These are phyloP conservation scores for Ophioceras dolichostomum DNA, from an alignment of 2,329 filamentous ascomycete species.

Conservation along the genomic window DNA sequence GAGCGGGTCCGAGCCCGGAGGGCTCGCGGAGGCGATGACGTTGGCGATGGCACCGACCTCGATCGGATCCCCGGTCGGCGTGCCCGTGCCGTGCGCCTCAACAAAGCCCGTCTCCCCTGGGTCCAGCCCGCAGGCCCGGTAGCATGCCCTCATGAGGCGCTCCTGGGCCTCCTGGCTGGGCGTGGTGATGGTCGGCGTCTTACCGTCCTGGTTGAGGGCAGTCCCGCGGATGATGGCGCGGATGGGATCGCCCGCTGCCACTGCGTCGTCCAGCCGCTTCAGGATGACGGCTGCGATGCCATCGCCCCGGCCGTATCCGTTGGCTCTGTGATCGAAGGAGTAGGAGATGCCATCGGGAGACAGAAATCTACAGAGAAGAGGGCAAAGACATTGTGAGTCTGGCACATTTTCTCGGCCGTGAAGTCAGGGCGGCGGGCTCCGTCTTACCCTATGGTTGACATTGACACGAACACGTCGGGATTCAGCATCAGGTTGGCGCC, in stretches of 20 bases:
- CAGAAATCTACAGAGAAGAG: no score
- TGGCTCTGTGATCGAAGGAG: slow-evolving; percentile 24
- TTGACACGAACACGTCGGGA: slow-evolving; percentile 13
- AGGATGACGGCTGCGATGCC: slow-evolving; percentile 26
- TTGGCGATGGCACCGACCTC: slow-evolving; percentile 1
- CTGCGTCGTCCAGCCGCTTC: slow-evolving; percentile 27
- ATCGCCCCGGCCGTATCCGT: slow-evolving; percentile 34
- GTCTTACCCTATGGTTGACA: slow-evolving; percentile 4
- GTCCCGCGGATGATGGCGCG: slow-evolving; percentile 19
- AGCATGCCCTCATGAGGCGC: slow-evolving; percentile 17
- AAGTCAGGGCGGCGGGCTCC: no score
- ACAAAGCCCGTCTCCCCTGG: slow-evolving; percentile 10
- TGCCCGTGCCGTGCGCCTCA: slow-evolving; percentile 28
- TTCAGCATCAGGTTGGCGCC: slow-evolving; percentile 18
- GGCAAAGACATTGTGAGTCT: not conserved
- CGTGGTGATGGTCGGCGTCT: slow-evolving; percentile 23
- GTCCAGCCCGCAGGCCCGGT: slow-evolving; percentile 13
- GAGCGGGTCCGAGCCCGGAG: not conserved
- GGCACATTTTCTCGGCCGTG: slow-evolving; percentile 3
- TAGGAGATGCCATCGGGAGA: slow-evolving; percentile 12
- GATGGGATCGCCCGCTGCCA: slow-evolving; percentile 26
- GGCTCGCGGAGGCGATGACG: not conserved
- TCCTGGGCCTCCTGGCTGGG: slow-evolving; percentile 21
- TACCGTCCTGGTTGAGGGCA: slow-evolving; percentile 24
- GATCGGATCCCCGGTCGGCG: slow-evolving; percentile 6